These are phyloP conservation scores for Starmerella bombi DNA, from an alignment of 805 yeast species.

Conservation along the genomic window DNA sequence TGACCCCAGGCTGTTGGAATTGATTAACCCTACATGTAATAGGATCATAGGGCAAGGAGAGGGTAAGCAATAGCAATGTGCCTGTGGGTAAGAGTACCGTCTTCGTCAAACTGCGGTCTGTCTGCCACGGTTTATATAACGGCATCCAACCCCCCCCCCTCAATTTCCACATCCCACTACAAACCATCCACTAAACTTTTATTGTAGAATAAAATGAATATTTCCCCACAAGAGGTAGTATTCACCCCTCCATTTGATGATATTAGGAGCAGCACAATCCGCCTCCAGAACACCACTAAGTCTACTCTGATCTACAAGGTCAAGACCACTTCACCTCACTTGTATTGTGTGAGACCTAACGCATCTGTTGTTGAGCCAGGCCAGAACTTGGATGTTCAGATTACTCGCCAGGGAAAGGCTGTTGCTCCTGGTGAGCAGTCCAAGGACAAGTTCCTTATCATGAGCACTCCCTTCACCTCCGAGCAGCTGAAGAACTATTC, in stretches of 20 bases:
- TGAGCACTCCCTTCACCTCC: conserved; percentile 63
- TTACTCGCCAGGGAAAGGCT: conserved; percentile 77
- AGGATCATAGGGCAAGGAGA: not conserved
- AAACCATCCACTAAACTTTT: no score
- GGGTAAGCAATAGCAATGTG: not conserved
- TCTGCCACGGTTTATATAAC: not conserved
- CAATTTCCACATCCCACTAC: not conserved
- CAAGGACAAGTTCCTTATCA: conserved; percentile 84
- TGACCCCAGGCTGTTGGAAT: no score
- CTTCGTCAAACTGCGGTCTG: not conserved
- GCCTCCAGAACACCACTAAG: conserved; percentile 38
- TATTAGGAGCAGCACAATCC: conserved; percentile 6
- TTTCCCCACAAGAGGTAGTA: conserved; percentile 15
- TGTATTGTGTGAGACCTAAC: conserved; percentile 91
- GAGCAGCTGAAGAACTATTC: conserved; percentile 33
- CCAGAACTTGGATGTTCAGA: conserved; percentile 51
- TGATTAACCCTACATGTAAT: not conserved
- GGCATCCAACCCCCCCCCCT: not conserved
- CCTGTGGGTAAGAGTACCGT: not conserved
- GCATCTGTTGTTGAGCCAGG: conserved; percentile 73
- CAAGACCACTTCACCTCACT: conserved; percentile 93
- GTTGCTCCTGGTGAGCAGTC: conserved; percentile 64
- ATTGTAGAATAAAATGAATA: conserved; percentile 11
- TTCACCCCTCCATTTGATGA: conserved; percentile 17
- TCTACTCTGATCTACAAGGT: conserved; percentile 77